Percentiles rank a stretch among this genome's conserved stretches.
These are phyloP conservation scores for Sarcomyxa edulis DNA, from an alignment of 768 basidiomycete species.

Conservation along the genomic window DNA sequence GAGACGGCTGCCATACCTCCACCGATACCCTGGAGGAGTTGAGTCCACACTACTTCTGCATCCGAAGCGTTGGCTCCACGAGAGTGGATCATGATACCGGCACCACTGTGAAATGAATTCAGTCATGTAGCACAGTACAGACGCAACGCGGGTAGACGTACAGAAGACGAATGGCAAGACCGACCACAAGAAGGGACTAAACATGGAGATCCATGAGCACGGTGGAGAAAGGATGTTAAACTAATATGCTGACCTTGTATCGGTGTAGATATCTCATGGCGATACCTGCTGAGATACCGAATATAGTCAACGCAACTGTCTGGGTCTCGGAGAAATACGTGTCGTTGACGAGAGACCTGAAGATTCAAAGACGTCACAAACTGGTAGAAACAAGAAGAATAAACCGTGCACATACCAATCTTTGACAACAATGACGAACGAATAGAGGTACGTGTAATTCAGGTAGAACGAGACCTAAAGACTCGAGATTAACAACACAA, in stretches of 20 bases:
- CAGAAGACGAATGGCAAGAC: conserved; percentile 54
- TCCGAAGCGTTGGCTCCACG: conserved; percentile 53
- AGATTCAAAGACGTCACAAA: too few relatives aligned
- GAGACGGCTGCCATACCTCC: conserved; percentile 63
- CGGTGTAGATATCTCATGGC: conserved; percentile 48
- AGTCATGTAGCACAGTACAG: not conserved
- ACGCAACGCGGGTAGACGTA: conserved; percentile 19
- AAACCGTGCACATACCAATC: conserved; percentile 31
- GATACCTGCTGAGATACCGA: conserved; percentile 55
- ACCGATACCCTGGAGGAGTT: conserved; percentile 70
- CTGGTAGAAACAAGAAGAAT: too few relatives aligned
- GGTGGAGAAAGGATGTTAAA: too few relatives aligned
- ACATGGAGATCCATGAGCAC: not conserved
- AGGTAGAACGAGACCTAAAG: conserved; percentile 58
- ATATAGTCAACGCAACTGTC: conserved; percentile 55
- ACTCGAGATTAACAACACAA: too few relatives aligned
- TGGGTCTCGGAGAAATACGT: conserved; percentile 63
- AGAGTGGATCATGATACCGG: conserved; percentile 66
- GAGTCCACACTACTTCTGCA: conserved; percentile 56
- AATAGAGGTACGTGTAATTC: conserved; percentile 72
- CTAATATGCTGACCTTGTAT: conserved; percentile 46
- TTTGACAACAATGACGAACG: conserved; percentile 52
- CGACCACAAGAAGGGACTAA: conserved; percentile 44
- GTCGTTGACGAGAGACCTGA: conserved; percentile 47
- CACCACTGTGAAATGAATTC: conserved; percentile 33